Evolutionary conservation across 2,329 filamentous ascomycete species (phyloP), one percentile per base, ranked within the genome.

Genomic region (Aspergillus vadensis): DNA sequence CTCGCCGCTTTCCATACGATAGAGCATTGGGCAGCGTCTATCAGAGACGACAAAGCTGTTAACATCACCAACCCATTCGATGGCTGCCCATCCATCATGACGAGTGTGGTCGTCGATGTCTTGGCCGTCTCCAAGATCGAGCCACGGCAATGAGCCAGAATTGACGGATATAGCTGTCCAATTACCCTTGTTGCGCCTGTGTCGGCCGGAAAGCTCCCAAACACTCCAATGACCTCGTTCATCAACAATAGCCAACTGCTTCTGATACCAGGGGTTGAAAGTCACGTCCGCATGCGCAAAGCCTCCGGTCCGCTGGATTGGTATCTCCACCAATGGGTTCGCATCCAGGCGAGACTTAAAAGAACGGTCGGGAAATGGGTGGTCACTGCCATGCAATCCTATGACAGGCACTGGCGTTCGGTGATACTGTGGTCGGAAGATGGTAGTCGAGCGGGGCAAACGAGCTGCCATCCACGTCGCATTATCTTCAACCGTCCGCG

Each of bases 261-360:
- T 78, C 59, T 82, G 79, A 68, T 84, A 83, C 76, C 82, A 84
- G 4, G 85, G 85, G 66, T 88, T 86, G 71, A 88, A 88, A 6
- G 80, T 70, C 10, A 88, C 77, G 71, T 87, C 80, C 1, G 80
- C 80, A 69, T 86, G 84, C 3, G 80, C 65, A 30, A 70, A 69
- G 0, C 77, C 80, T 10, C 80, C 82, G 2, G 80, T 84, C 25
- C 79, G 68, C 1, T 73, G 69, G 14, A 71, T 70, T 1, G 71
- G 66, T 39, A 86, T 73, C 38, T 77, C 77, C 17, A 82, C 66
- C 10, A 86, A 66, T 2, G 77, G 77, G 59, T 81, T 80, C 1
- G 79, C 71, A 58, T 83, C 77, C 4, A 87, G 71, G 39, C 73
- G 72, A 15, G 82, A 83, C 59, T 67, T 67, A 27, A 54, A 75